Percentiles rank a stretch among this genome's conserved stretches.
Conservation (phyloP, 2,329 filamentous ascomycete species). For the Tolypocladium tropicale region DNA sequence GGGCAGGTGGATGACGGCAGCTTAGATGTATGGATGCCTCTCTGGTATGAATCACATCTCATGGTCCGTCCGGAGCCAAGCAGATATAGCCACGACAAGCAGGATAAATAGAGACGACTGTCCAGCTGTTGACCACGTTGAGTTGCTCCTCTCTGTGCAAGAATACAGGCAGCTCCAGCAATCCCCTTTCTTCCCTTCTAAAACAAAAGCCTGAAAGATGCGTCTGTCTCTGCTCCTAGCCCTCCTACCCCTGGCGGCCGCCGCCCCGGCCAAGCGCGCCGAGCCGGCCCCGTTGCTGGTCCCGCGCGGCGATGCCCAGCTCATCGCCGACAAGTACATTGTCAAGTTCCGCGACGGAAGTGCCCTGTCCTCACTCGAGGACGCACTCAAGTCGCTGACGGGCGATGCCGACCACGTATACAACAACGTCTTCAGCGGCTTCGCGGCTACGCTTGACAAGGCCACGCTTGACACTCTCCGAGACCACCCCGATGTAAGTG, state of each 20-base stretch:
- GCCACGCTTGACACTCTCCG: slow-evolving; percentile 7
- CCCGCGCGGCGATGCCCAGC: background rate
- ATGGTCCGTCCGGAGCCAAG: background rate
- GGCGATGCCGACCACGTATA: background rate
- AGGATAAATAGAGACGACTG: background rate
- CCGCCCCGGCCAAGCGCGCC: background rate
- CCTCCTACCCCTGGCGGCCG: background rate
- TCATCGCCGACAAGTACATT: background rate
- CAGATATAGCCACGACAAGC: background rate
- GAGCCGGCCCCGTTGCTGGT: background rate
- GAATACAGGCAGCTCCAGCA: background rate
- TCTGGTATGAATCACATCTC: background rate
- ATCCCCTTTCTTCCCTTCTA: background rate
- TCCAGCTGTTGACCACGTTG: background rate
- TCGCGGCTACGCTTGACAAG: slow-evolving; percentile 8
- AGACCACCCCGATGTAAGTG: slow-evolving; percentile 4
- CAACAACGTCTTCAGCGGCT: slow-evolving; percentile 6
- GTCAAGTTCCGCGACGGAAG: background rate
- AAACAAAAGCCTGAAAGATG: background rate
- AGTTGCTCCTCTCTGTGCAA: background rate
- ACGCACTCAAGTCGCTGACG: background rate
- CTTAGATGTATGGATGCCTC: background rate
- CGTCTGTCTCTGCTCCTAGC: background rate
- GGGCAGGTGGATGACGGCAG: background rate
- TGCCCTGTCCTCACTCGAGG: background rate